These are phyloP conservation scores for Arctostaphylos glauca DNA, from an alignment of 148 eudicot genomes.

Conservation along the genomic window DNA sequence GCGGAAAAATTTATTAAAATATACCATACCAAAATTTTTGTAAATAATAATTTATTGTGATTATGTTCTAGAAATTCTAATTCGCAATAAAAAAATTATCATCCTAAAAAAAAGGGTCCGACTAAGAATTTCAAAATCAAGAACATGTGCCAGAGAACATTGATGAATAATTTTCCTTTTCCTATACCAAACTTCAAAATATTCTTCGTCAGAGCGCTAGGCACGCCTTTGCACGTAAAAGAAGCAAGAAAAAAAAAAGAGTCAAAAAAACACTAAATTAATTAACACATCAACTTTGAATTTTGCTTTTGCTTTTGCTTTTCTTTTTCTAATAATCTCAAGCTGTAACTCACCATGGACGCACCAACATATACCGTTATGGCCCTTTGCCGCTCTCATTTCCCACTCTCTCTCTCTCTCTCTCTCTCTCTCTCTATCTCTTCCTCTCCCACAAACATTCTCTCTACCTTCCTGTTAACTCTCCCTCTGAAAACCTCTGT, in stretches of 20 bases:
- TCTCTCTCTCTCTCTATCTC: constrained; percentile 5
- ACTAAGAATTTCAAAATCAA: neutral
- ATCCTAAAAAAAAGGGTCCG: neutral
- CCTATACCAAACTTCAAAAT: constrained; percentile 12
- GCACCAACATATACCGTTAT: constrained; percentile 15
- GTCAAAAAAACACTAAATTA: neutral
- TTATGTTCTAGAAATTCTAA: neutral
- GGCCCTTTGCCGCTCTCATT: constrained; percentile 31
- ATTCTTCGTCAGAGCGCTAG: neutral
- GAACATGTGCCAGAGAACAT: neutral
- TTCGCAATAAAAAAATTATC: neutral
- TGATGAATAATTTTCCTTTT: neutral
- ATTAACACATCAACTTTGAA: neutral
- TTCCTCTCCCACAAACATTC: neutral
- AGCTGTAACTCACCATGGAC: neutral
- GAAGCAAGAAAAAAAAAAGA: neutral
- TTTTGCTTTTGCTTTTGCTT: neutral
- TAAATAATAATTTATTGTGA: too few relatives aligned
- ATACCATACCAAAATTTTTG: too few relatives aligned
- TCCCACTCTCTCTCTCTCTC: neutral
- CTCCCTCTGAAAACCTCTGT: neutral
- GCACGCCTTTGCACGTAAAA: constrained; percentile 16
- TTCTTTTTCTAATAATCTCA: neutral
- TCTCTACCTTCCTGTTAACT: neutral
- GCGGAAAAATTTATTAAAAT: too few relatives aligned